Percentiles rank a stretch among this genome's conserved stretches.
These are phyloP conservation scores for Piloderma croceum DNA, from an alignment of 768 basidiomycete genomes.

Conservation along the genomic window DNA sequence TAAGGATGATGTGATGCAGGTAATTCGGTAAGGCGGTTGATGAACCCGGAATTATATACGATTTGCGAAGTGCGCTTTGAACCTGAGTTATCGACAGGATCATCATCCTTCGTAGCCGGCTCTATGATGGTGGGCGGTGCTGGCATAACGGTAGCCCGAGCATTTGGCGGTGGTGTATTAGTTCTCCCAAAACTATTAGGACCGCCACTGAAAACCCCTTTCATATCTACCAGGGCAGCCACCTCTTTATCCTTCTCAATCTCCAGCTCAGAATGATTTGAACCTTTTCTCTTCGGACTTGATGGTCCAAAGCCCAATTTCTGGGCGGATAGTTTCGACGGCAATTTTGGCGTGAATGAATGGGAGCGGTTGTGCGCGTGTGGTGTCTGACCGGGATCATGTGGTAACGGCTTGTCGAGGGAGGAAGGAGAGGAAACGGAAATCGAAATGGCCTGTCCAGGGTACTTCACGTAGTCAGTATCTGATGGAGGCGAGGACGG, in stretches of 20 bases:
- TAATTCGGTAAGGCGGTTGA: slow-evolving; percentile 59
- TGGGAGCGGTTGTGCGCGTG: slow-evolving; percentile 62
- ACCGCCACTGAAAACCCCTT: slow-evolving; percentile 14
- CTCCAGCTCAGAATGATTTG: slow-evolving; percentile 37
- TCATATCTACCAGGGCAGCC: slow-evolving; percentile 23
- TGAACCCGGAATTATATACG: slow-evolving; percentile 66
- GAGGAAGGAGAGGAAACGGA: slow-evolving; percentile 45
- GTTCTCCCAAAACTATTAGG: slow-evolving; percentile 1
- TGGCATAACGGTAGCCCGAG: slow-evolving; percentile 33
- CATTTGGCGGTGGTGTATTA: slow-evolving; percentile 4
- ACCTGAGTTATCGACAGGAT: slow-evolving; percentile 20
- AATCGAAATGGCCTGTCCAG: slow-evolving; percentile 34
- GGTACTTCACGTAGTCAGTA: slow-evolving; percentile 3
- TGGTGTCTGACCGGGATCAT: no score
- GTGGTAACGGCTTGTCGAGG: no score
- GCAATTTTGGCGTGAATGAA: slow-evolving; percentile 65
- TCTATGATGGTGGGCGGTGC: slow-evolving; percentile 48
- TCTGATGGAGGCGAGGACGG: slow-evolving; percentile 23
- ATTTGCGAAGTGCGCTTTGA: slow-evolving; percentile 71
- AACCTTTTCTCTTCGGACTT: slow-evolving; percentile 56
- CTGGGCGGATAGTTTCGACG: slow-evolving; percentile 60
- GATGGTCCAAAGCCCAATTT: slow-evolving; percentile 39
- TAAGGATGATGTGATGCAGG: slow-evolving; percentile 31
- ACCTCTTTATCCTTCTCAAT: slow-evolving; percentile 15
- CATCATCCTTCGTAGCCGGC: slow-evolving; percentile 29